These are phyloP conservation scores for Paramecium biaurelia DNA, from an alignment of 73 alveolate genomes.

Conservation along the genomic window DNA sequence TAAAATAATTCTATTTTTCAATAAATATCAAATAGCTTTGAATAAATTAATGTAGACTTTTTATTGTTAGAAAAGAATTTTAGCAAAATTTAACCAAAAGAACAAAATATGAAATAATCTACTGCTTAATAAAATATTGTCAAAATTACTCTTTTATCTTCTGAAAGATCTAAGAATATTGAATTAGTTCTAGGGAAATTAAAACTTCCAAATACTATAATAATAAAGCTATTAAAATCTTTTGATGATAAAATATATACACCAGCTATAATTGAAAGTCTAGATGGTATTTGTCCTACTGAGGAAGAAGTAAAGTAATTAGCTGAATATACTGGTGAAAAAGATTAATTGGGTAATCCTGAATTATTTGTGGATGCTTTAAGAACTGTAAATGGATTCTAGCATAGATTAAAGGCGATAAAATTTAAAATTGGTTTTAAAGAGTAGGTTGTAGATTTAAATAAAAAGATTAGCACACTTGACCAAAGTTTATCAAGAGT, in stretches of 20 bases:
- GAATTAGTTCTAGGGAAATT: conserved; percentile 39
- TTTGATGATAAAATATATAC: background rate
- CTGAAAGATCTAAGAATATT: conserved; percentile 39
- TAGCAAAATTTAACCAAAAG: background rate
- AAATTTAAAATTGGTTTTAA: background rate
- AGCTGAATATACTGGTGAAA: conserved; percentile 8
- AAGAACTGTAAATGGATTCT: background rate
- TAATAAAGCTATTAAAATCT: background rate
- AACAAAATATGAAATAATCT: background rate
- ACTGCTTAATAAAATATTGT: background rate
- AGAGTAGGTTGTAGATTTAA: background rate
- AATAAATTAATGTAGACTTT: background rate
- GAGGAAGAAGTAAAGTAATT: background rate
- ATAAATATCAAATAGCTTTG: background rate
- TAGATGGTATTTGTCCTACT: conserved; percentile 19
- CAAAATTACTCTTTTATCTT: background rate
- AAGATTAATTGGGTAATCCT: background rate
- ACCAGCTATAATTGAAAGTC: background rate
- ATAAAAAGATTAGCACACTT: background rate
- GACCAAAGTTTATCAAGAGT: background rate
- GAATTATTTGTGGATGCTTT: conserved; percentile 27
- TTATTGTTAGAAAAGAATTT: conserved; percentile 4
- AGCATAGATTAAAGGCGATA: background rate
- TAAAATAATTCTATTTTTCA: background rate
- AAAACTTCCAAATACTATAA: background rate